Percentiles rank a stretch among this genome's conserved stretches.
Conservation (phyloP, 1,284 basidiomycete genomes). For the Rhodotorula sp. region DNA sequence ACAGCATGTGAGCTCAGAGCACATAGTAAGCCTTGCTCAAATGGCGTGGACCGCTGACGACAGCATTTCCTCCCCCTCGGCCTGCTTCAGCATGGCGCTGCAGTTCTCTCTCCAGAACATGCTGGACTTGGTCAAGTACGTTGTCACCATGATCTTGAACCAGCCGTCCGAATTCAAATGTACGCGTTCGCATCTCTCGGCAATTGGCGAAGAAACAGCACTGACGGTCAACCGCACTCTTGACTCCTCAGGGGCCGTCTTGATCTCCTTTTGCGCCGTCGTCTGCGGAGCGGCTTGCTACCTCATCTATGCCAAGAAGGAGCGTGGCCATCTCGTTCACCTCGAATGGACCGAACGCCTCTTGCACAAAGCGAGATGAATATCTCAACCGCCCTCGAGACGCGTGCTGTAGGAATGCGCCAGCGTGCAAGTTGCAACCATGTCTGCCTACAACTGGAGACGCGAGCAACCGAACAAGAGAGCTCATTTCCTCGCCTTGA, state of each 20-base stretch:
- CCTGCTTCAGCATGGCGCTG: slow-evolving; percentile 45
- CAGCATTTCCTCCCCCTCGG: not conserved
- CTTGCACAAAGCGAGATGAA: slow-evolving; percentile 5
- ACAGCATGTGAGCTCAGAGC: slow-evolving; percentile 42
- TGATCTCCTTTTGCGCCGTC: slow-evolving; percentile 50
- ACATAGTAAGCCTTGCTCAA: not conserved
- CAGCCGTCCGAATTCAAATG: slow-evolving; percentile 36
- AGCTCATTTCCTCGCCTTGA: slow-evolving; percentile 22
- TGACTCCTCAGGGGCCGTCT: slow-evolving; percentile 50
- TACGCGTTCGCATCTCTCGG: too few species aligned
- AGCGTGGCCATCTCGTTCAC: slow-evolving; percentile 42
- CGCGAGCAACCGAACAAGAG: not conserved
- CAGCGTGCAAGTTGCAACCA: too few species aligned
- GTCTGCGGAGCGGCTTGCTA: slow-evolving; percentile 42
- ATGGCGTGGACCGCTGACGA: not conserved
- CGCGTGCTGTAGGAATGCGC: not conserved
- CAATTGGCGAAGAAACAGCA: too few species aligned
- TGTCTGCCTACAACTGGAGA: not conserved
- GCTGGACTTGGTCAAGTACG: slow-evolving; percentile 51
- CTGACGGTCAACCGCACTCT: too few species aligned
- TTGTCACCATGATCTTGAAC: slow-evolving; percentile 43
- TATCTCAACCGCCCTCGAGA: not conserved
- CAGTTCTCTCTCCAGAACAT: slow-evolving; percentile 52
- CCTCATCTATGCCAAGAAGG: slow-evolving; percentile 31
- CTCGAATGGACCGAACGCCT: slow-evolving; percentile 23